Percentiles rank a stretch among this genome's conserved stretches.
phyloP scores from a whole-genome alignment of 176 grass and related monocot species.

The Otatea glauca region DNA sequence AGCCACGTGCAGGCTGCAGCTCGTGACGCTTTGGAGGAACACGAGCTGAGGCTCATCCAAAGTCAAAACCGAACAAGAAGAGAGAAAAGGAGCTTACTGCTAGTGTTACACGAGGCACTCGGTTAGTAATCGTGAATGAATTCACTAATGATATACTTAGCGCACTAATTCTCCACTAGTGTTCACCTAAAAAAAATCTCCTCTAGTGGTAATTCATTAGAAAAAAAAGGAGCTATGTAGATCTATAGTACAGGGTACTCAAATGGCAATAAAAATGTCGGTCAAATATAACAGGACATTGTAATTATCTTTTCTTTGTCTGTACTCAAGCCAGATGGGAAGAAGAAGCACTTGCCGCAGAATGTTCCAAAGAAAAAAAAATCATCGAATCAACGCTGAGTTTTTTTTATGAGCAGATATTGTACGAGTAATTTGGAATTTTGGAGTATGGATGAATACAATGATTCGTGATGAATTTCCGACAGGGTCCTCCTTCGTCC shows the following conservation, averaged over 20 bases:
- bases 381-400: not conserved
- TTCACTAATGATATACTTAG: too few species aligned
- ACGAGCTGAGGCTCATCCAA: too few species aligned
- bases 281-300: not conserved
- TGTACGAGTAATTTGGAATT: not conserved
- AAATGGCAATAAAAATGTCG: slow-evolving; percentile 13
- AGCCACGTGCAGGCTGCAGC: too few species aligned
- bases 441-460: not conserved
- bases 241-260: not conserved
- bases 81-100: too few species aligned
- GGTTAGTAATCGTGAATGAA: too few species aligned
- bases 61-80: too few species aligned
- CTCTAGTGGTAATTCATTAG: too few species aligned
- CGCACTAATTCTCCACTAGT: too few species aligned
- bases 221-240: too few species aligned
- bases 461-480: not conserved
- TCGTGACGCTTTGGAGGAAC: too few species aligned
- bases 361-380: not conserved
- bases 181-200: too few species aligned
- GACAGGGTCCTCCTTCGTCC: not conserved
- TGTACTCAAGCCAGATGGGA: not conserved
- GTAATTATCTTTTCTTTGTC: not conserved
- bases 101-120: too few species aligned
- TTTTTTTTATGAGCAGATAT: not conserved
- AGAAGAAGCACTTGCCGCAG: not conserved